Evolutionary conservation across 2,329 filamentous ascomycete genomes (phyloP).

Genomic region (Colletotrichum filicis): DNA sequence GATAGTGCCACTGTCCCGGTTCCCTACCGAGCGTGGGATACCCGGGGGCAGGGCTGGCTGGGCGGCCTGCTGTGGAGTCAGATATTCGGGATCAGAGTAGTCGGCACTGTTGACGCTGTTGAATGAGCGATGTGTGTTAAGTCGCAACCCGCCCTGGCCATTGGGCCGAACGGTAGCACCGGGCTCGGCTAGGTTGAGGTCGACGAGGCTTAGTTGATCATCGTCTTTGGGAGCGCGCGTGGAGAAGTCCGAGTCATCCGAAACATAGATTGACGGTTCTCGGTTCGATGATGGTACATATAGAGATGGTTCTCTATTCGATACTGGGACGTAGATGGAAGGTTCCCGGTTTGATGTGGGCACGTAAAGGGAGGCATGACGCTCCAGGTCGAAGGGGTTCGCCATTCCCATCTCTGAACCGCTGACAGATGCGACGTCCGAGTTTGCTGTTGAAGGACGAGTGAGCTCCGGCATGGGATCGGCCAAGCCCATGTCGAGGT

Average conservation of each 20-base stretch:
- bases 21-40: slow-evolving; percentile 11
- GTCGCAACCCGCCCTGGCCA: slow-evolving; percentile 18
- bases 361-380: slow-evolving; percentile 68
- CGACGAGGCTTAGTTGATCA: slow-evolving; percentile 42
- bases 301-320: slow-evolving; percentile 65
- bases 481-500: slow-evolving; percentile 65
- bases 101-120: slow-evolving; percentile 36
- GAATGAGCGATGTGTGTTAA: slow-evolving; percentile 34
- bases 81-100: slow-evolving; percentile 37
- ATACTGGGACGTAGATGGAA: slow-evolving; percentile 65
- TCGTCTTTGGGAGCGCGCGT: slow-evolving; percentile 42
- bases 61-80: slow-evolving; percentile 44
- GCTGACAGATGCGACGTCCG: slow-evolving; percentile 64
- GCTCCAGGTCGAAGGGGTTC: slow-evolving; percentile 72
- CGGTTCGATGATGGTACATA: slow-evolving; percentile 63
- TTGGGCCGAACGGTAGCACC: slow-evolving; percentile 29
- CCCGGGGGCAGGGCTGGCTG: slow-evolving; percentile 39
- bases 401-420: slow-evolving; percentile 66
- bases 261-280: slow-evolving; percentile 70
- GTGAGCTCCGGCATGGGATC: slow-evolving; percentile 62
- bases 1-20: slow-evolving; percentile 11
- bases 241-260: slow-evolving; percentile 66
- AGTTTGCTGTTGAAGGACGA: slow-evolving; percentile 69
- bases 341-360: slow-evolving; percentile 59
- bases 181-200: slow-evolving; percentile 41